These are phyloP conservation scores for Trichoderma arundinaceum DNA, from an alignment of 2,329 filamentous ascomycete genomes.

Conservation along the genomic window DNA sequence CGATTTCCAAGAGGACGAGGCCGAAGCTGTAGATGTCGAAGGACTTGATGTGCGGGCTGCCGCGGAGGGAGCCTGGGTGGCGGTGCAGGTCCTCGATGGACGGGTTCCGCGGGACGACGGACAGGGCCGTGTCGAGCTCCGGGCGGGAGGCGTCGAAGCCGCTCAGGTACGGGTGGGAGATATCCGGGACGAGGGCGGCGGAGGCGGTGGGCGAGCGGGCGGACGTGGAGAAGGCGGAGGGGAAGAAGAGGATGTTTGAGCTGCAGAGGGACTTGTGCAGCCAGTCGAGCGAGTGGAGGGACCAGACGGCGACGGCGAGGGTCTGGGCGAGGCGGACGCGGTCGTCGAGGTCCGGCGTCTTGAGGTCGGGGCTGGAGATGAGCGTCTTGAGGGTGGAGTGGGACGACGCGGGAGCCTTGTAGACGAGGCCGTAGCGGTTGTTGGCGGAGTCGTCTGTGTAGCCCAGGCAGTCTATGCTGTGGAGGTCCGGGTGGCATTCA, in stretches of 20 bases:
- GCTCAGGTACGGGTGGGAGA: constrained; percentile 52
- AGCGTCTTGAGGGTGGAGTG: constrained; percentile 49
- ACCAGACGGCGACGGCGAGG: constrained; percentile 53
- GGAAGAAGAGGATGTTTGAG: constrained; percentile 61
- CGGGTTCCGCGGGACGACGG: constrained; percentile 51
- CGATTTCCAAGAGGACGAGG: constrained; percentile 57
- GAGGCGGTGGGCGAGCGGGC: constrained; percentile 43
- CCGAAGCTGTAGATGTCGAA: constrained; percentile 61
- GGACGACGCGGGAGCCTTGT: constrained; percentile 46
- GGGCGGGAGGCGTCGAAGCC: constrained; percentile 63
- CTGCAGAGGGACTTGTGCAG: constrained; percentile 62
- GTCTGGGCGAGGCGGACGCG: constrained; percentile 50
- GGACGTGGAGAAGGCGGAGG: constrained; percentile 46
- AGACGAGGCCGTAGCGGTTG: constrained; percentile 52
- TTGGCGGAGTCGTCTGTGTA: constrained; percentile 51
- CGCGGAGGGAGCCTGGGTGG: constrained; percentile 51
- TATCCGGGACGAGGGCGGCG: constrained; percentile 48
- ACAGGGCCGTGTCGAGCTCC: constrained; percentile 56
- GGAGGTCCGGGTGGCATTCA: constrained; percentile 52
- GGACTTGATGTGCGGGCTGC: constrained; percentile 52
- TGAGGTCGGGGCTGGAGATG: constrained; percentile 48
- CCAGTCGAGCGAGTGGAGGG: constrained; percentile 61
- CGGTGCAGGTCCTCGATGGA: constrained; percentile 54
- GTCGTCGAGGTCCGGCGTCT: constrained; percentile 53
- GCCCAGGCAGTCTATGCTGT: constrained; percentile 54